Evolutionary conservation across 2,329 filamentous ascomycete genomes (phyloP), one percentile per base, ranked within the genome.

Genomic region (Arthrobotrys megalospora): DNA sequence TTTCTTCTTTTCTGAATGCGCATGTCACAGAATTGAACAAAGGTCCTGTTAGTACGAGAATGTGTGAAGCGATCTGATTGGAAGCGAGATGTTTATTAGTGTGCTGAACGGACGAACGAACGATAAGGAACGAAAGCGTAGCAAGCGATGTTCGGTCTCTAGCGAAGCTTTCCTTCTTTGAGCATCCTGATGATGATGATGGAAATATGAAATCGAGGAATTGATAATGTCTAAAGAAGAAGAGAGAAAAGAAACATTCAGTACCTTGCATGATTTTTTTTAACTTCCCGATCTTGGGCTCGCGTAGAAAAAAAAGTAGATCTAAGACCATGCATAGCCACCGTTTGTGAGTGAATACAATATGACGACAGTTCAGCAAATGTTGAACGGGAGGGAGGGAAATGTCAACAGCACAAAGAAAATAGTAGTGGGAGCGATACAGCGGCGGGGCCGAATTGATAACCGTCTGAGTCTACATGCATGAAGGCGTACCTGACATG

Each of bases 51-150:
- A 19, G 36, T 58, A 60, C n/a, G 55, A 60, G 36, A 60, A 60
- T 60, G 55, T 60, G 36, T 28, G 36, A 28, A 60, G 55, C 55
- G 55, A 60, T 41, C 36, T 43, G 55, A 41, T 60, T 60, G 36
- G 52, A 41, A 60, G 36, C 55, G 55, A 36, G 55, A 60, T 60
- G 34, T 60, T 19, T 60, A 43, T 60, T 60, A 60, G 16, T 60
- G 11, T 10, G 53, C 24, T 28, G 24, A 28, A 41, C 38, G 24
- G 5, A 41, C 38, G 55, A 21, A 60, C 55, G 55, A 28, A 32
- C 34, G 36, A 43, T 43, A 60, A 28, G 55, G 34, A 60, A 43
- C 55, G 55, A 60, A 43, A 60, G 55, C 36, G 36, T 60, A 28
- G 21, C 34, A 24, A 43, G 55, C 55, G 55, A 43, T 43, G 16